These are phyloP conservation scores for Tagetes patula DNA, from an alignment of 129 eudicot species.

Conservation along the genomic window DNA sequence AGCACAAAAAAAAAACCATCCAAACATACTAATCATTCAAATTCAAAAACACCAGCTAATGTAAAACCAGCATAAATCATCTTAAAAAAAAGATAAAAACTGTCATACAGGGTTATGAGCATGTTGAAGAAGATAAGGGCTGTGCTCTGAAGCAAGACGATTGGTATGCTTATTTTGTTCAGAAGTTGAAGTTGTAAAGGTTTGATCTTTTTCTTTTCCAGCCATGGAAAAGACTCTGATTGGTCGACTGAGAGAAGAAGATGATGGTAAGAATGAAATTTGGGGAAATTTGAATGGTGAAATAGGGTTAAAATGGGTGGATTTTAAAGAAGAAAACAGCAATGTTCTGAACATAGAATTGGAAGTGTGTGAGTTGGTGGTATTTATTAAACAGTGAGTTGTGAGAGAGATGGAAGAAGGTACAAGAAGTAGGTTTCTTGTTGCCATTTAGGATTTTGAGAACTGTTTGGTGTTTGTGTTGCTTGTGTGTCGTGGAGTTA, in stretches of 20 bases:
- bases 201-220: constrained; percentile 44
- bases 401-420: constrained; percentile 25
- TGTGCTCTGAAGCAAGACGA: constrained; percentile 88
- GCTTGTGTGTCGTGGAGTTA: constrained; percentile 27
- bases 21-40: constrained; percentile 6
- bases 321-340: constrained; percentile 35
- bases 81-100: neutral
- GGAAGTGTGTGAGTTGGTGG: constrained; percentile 12
- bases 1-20: constrained; percentile 24
- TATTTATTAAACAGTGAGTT: constrained; percentile 11
- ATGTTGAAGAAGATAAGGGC: constrained; percentile 99
- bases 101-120: constrained; percentile 88
- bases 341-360: constrained; percentile 46
- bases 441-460: constrained; percentile 43
- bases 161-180: constrained; percentile 55
- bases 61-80: neutral
- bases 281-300: constrained; percentile 27
- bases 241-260: constrained; percentile 13
- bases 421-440: constrained; percentile 20
- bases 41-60: constrained; percentile 11
- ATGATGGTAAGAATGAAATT: constrained; percentile 30
- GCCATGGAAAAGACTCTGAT: constrained; percentile 62
- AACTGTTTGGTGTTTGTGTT: constrained; percentile 27
- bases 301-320: constrained; percentile 28
- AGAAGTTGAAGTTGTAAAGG: constrained; percentile 46